A percentile compares a stretch with the other conserved stretches of the same genome.
phyloP scores from a whole-genome alignment of 164 flowering plant genomes.

The Vitis cinerea region DNA sequence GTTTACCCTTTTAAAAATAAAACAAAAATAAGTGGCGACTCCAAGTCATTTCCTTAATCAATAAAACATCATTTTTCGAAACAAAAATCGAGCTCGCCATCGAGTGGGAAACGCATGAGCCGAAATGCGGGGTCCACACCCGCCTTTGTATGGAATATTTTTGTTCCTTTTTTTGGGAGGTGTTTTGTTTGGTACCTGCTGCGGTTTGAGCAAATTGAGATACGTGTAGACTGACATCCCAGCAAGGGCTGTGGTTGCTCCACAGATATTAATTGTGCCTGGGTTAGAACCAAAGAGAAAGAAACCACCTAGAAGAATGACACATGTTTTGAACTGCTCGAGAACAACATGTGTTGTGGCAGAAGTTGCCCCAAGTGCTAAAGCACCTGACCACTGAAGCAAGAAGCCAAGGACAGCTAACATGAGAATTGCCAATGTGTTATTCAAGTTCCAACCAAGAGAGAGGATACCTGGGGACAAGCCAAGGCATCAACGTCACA shows the following conservation, averaged over 20 bases:
- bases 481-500: too few relatives aligned
- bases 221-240: slow-evolving; percentile 89
- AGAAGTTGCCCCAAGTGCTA: slow-evolving; percentile 98
- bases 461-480: too few relatives aligned
- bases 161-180: slow-evolving; percentile 20
- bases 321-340: slow-evolving; percentile 98
- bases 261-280: slow-evolving; percentile 68
- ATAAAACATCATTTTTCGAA: too few relatives aligned
- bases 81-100: too few relatives aligned
- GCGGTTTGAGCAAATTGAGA: slow-evolving; percentile 50
- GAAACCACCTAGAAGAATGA: slow-evolving; percentile 79
- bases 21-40: too few relatives aligned
- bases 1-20: too few relatives aligned
- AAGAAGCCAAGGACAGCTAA: slow-evolving; percentile 86
- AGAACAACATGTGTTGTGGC: slow-evolving; percentile 90
- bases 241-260: slow-evolving; percentile 75
- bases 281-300: slow-evolving; percentile 81
- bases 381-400: slow-evolving; percentile 99
- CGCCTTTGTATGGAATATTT: too few relatives aligned
- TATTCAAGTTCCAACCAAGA: too few relatives aligned
- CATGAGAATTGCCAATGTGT: too few relatives aligned
- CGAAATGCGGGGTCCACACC: too few relatives aligned
- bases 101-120: too few relatives aligned
- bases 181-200: slow-evolving; percentile 35
- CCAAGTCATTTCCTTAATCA: too few relatives aligned